Base-by-base conservation (phyloP, 495 filamentous ascomycete species). In the Choiromyces venosus region DNA sequence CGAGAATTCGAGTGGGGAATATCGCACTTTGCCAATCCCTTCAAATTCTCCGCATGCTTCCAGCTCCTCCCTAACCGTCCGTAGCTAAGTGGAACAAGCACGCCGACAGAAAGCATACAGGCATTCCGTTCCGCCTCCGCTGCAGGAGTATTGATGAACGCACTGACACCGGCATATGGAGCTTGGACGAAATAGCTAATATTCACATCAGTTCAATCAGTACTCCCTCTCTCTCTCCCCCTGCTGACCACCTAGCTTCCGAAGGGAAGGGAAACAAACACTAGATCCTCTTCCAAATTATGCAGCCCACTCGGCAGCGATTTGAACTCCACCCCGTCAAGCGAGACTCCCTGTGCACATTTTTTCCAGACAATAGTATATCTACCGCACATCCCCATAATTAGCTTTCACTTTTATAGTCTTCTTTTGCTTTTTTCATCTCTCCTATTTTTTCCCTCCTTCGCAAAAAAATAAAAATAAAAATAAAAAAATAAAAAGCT, bases 291-390 rank as follows among this genome's bases (percentile, higher is more conserved):
- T 65, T 89, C 85, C 14, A 97, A 92, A 72, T 92, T 92, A 84
- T 99, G 95, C 65, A 97, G 83, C 46, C 95, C 95, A 0, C 94
- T 97, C 1, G 95, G 95, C 61, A 99, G 86, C 69, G 89, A 94
- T 83, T 97, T 97, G 87, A 91, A 99, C 82, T 99, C 95, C 69
- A 98, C 89, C 52, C 93, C 92, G 81, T 96, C 93, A 65, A 99
- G 87, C 73, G 93, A 88, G 68, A 97, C 89, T 90, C 88, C 90
- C 25, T 88, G 86, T 7, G 87, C 82, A 25, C 91, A 87, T 56
- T 87, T 88, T 81, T 95, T 91, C 94, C 94, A 97, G 18, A 88
- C 89, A 74, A 97, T 90, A 72, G 92, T 94, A 81, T 92, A 91
- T 73, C 90, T 91, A 74, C 37, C 52, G 25, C 37, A 29, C 39